Base-by-base conservation (phyloP, 345 rosid genomes). In the Acer campestre region DNA sequence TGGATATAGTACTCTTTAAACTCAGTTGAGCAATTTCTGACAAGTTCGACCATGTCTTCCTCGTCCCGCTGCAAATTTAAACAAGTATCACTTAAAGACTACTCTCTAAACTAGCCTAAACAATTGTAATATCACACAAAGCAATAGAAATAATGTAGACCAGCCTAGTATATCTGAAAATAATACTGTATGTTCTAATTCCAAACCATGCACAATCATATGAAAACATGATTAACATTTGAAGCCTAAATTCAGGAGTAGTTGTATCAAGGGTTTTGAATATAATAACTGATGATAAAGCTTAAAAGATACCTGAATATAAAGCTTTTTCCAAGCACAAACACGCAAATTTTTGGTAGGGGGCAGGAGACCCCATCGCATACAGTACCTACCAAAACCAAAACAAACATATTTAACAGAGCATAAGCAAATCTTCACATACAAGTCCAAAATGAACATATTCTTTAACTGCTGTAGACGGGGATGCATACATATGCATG, bases 311-410 rank as follows among this genome's bases (percentile, higher is more conserved):
- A 95, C 99, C 92, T 93, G 97, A 67, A 92, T 89, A 51, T 95
- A 95, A 27, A 93, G 94, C 85, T 92, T 92, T 89, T 95, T 95
- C 99, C 99, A 95, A 55, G 97, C 91, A 76, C 81, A 86, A 73
- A 93, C 93, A 0, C 94, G 86, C 58, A 90, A 83, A 82, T 83
- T 89, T 64, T 88, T 86, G 27, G 85, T 83, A 11, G 91, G 86
- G 35, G 90, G 90, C 84, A 83, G 71, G 38, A 85, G 80, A 80
- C 99, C 94, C 98, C 99, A 95, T 12, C 98, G 89, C 85, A 95
- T 86, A 64, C 90, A 86, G 71, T 95, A 95, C 66, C 99, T 95
- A 85, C 68, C 74, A 46, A 71, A 1, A 61, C 73, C 18, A 77
- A 29, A 48, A 65, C 56, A 72, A 23, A 12, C 13, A 65, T 6